phyloP scores from a whole-genome alignment of 176 grass and related monocot genomes.

The Eleusine indica region DNA sequence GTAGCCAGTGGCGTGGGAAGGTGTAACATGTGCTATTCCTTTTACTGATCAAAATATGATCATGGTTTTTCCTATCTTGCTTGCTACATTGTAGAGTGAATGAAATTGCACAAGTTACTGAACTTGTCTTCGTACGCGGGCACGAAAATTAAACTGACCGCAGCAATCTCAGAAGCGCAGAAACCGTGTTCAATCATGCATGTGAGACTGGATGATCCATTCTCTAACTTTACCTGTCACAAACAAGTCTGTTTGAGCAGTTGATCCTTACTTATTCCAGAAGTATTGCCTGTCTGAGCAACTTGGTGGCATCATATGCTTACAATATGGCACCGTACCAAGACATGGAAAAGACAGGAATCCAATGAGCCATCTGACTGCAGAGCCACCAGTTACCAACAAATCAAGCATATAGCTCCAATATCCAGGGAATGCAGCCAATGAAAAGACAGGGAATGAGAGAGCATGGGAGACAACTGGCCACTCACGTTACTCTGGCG shows the following conservation, averaged over 20 bases:
- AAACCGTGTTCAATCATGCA: too few species aligned
- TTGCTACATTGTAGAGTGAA: background rate
- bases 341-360: background rate
- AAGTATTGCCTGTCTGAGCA: background rate
- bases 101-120: background rate
- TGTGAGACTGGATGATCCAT: too few species aligned
- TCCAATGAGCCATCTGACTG: conserved; percentile 21
- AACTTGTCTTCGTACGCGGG: background rate
- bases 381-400: background rate
- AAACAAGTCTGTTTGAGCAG: background rate
- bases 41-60: background rate
- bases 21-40: background rate
- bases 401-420: conserved; percentile 41
- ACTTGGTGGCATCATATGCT: background rate
- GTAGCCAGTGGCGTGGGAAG: background rate
- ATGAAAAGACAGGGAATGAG: conserved; percentile 23
- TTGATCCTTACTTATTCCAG: conserved; percentile 19
- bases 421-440: conserved; percentile 50
- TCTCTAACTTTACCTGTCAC: too few species aligned
- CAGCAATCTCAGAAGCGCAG: too few species aligned
- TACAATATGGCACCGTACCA: background rate
- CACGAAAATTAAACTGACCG: background rate
- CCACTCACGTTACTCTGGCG: conserved; percentile 42
- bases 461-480: conserved; percentile 7
- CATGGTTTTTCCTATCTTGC: background rate